Evolutionary conservation across 768 basidiomycete genomes (phyloP), one percentile per base, ranked within the genome.

Genomic region (Cyclocybe aegerita): DNA sequence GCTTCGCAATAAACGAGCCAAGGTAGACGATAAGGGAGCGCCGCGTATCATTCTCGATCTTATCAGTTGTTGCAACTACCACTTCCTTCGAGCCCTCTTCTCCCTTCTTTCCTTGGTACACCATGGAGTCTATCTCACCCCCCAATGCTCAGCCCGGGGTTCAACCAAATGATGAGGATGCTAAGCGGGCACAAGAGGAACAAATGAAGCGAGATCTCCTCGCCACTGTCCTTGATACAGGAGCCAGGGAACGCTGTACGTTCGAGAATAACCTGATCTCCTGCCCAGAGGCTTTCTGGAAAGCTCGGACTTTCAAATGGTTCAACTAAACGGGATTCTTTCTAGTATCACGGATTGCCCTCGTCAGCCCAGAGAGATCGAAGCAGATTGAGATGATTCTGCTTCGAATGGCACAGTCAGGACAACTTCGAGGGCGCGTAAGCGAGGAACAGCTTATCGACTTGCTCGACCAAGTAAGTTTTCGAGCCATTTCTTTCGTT

Each of bases 331-430:
- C 16, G 29, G 14, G 16, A 29, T 50, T 9, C 17, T 39, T 15
- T 37, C 7, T 61, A 96, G 93, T 95, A 49, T 85, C 90, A 8
- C 84, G 94, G 43, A 95, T 96, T 55, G 80, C 86, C 4, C 82
- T 96, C 29, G 93, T 95, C 58, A 88, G 89, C 56, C 86, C 90
- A 0, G 83, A 89, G 36, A 75, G 90, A 63, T 87, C 91, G 12
- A 78, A 78, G 54, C 83, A 92, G 65, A 89, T 96, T 57, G 90
- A 94, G 68, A 72, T 70, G 3, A 82, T 93, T 50, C 73, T 96
- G 31, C 57, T 88, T 36, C 78, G 89, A 36, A 92, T 93, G 88
- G 90, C 85, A 7, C 90, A 92, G 69, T 75, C 80, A 1, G 90
- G 93, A 6, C 90, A 93, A 65, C 65, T 96, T 35, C 78, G 86